A percentile compares a stretch with the other conserved stretches of the same genome.
Evolutionary conservation across 2,329 filamentous ascomycete genomes (phyloP).

Genomic region (Nigrograna mackinnonii): DNA sequence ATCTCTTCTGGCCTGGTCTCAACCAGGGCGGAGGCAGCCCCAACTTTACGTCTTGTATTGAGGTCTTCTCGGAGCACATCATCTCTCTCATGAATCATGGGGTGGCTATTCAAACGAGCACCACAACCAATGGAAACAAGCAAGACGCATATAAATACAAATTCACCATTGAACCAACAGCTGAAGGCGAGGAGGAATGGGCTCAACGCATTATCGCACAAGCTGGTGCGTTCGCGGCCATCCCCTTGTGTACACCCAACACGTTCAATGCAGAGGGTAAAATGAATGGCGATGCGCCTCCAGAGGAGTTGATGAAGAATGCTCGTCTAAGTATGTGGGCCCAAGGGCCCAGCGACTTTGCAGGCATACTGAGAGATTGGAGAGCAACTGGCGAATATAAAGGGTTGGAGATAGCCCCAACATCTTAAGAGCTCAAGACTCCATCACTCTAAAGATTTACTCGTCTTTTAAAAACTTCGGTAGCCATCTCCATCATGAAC

Average conservation of each 20-base stretch:
- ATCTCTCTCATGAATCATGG: too few relatives aligned
- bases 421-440: too few relatives aligned
- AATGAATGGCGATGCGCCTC: slow-evolving; percentile 20
- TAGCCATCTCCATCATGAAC: too few relatives aligned
- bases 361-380: neutral
- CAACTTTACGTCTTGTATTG: neutral
- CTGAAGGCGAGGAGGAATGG: neutral
- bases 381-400: neutral
- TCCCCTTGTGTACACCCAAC: neutral
- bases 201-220: neutral
- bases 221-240: neutral
- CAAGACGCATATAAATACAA: neutral
- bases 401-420: too few relatives aligned
- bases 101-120: too few relatives aligned
- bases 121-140: neutral
- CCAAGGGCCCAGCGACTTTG: neutral
- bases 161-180: neutral
- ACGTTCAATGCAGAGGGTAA: neutral
- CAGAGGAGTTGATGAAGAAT: neutral
- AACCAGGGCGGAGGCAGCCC: neutral
- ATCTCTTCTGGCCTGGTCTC: neutral
- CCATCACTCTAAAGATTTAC: too few relatives aligned
- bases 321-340: neutral
- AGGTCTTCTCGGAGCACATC: neutral
- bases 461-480: too few relatives aligned